Evolutionary conservation across 164 flowering plant species (phyloP).

Genomic region (Santalum album): DNA sequence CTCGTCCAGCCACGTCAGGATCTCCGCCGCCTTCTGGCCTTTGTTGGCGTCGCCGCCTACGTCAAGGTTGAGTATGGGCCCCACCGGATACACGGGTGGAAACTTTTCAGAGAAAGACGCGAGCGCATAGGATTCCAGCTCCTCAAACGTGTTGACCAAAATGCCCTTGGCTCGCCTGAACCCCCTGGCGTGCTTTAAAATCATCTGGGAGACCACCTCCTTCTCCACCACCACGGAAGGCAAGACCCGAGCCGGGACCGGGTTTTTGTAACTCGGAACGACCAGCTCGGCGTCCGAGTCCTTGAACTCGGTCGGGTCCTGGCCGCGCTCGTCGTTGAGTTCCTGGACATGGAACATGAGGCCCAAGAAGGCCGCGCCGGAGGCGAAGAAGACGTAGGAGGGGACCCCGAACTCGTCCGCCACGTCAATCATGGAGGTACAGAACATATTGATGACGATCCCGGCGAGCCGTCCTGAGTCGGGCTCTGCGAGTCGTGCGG

Average conservation of each 20-base stretch:
- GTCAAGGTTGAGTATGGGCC: conserved; percentile 24
- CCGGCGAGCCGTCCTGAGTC: conserved; percentile 8
- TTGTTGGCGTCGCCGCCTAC: not conserved
- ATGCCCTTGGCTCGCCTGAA: conserved; percentile 23
- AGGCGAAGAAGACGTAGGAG: conserved; percentile 28
- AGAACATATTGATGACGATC: conserved; percentile 26
- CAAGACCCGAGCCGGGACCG: conserved; percentile 13
- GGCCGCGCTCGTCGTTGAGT: not conserved
- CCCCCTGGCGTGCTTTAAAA: conserved; percentile 9
- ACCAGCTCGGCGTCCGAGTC: conserved; percentile 1
- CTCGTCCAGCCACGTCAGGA: conserved; percentile 20
- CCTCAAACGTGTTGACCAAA: conserved; percentile 26
- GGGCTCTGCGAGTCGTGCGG: not conserved
- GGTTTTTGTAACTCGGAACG: conserved; percentile 11
- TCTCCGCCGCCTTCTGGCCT: not conserved
- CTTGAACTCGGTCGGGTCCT: not conserved
- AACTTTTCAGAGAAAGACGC: not conserved
- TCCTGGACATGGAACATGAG: not conserved
- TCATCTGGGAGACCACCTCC: too few species aligned
- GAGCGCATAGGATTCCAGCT: conserved; percentile 15
- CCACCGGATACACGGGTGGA: conserved; percentile 29
- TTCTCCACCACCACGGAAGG: not conserved
- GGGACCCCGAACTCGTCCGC: conserved; percentile 28
- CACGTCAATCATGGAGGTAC: conserved; percentile 26
- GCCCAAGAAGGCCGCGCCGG: conserved; percentile 11